phyloP scores from a whole-genome alignment of 352 stramenopile genomes.

The Pythium monospermum region DNA sequence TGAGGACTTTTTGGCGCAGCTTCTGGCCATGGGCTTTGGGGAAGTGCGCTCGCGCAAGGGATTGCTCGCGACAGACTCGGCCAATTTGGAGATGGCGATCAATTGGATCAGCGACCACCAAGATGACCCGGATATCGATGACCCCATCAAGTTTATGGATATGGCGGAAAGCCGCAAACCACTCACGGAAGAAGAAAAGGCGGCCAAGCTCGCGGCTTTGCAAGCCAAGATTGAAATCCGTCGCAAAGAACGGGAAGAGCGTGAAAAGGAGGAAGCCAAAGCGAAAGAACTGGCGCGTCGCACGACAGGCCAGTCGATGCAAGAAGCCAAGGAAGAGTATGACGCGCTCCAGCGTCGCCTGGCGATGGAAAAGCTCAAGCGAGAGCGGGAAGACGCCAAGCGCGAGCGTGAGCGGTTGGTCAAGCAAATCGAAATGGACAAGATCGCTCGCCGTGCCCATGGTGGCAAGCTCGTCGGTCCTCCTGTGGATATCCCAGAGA shows the following conservation, averaged over 20 bases:
- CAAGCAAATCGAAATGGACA: conserved; percentile 89
- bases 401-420: conserved; percentile 85
- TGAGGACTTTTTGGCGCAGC: conserved; percentile 53
- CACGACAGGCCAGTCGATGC: conserved; percentile 70
- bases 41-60: conserved; percentile 78
- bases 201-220: conserved; percentile 77
- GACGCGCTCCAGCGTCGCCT: conserved; percentile 74
- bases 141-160: conserved; percentile 84
- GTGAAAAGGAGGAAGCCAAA: conserved; percentile 45
- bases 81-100: conserved; percentile 70
- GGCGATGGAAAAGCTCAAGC: conserved; percentile 79
- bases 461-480: conserved; percentile 74
- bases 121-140: conserved; percentile 87
- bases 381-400: conserved; percentile 87
- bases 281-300: conserved; percentile 71
- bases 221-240: conserved; percentile 77
- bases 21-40: conserved; percentile 85
- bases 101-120: conserved; percentile 88
- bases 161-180: conserved; percentile 44
- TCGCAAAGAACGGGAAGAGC: conserved; percentile 68
- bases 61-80: conserved; percentile 73
- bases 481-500: conserved; percentile 45
- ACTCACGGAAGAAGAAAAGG: conserved; percentile 87
- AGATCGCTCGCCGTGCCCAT: conserved; percentile 81
- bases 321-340: conserved; percentile 75